Conservation (phyloP, 805 yeast genomes). For the Yamadazyma olivae region DNA sequence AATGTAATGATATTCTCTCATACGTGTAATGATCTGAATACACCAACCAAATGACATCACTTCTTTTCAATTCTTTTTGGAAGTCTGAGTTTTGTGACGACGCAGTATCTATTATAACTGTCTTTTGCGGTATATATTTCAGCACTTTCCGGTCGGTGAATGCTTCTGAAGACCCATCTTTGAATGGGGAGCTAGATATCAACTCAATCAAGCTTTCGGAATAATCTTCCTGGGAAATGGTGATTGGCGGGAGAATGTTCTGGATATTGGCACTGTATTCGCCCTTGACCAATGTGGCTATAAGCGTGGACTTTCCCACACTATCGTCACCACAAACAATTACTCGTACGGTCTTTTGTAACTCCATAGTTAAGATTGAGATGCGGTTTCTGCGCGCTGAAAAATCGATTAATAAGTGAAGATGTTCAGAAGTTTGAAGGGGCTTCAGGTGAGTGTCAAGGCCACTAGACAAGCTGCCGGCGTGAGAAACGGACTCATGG, state of each 20-base stretch:
- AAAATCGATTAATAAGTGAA: neutral
- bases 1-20: constrained; percentile 84
- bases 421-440: neutral
- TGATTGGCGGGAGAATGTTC: constrained; percentile 76
- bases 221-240: constrained; percentile 66
- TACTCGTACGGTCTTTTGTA: constrained; percentile 53
- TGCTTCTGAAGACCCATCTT: constrained; percentile 5
- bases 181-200: constrained; percentile 12
- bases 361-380: constrained; percentile 7
- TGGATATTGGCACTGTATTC: constrained; percentile 74
- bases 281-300: constrained; percentile 80
- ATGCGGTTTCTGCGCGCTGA: neutral
- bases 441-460: neutral
- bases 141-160: constrained; percentile 18
- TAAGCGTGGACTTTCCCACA: constrained; percentile 79
- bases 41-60: constrained; percentile 93
- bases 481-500: neutral
- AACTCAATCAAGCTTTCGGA: constrained; percentile 37
- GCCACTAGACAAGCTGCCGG: too few species aligned
- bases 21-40: constrained; percentile 93
- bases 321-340: constrained; percentile 95
- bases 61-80: constrained; percentile 72
- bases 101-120: constrained; percentile 78
- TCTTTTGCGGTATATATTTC: constrained; percentile 41
- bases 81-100: constrained; percentile 59